Percentiles rank a stretch among this genome's conserved stretches.
phyloP scores from a whole-genome alignment of 2,329 filamentous ascomycete species.

The Fusarium transvaalense region DNA sequence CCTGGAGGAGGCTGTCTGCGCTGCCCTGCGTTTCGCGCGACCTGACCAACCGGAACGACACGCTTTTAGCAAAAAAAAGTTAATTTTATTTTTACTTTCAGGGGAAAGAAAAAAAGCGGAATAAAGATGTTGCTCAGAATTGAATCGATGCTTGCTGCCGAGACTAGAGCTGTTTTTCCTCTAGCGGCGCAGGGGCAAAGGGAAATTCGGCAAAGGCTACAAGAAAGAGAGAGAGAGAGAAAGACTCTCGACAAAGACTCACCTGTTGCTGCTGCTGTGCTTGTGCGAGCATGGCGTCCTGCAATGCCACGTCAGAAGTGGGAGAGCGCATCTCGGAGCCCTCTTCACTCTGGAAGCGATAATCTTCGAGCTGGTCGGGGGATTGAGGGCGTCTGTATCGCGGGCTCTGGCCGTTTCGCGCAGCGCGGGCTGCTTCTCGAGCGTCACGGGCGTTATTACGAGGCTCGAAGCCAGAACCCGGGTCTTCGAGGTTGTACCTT shows the following conservation, averaged over 20 bases:
- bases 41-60: conserved; percentile 46
- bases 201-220: background rate
- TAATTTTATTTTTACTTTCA: conserved; percentile 12
- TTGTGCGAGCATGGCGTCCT: conserved; percentile 49
- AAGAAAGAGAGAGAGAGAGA: background rate
- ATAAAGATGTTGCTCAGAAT: conserved; percentile 24
- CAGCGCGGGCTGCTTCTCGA: conserved; percentile 43
- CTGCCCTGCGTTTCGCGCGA: conserved; percentile 37
- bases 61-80: conserved; percentile 38
- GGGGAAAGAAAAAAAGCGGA: conserved; percentile 11
- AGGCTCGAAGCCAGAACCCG: conserved; percentile 38
- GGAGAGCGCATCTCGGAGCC: conserved; percentile 44
- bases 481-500: conserved; percentile 38
- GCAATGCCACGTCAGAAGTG: conserved; percentile 48
- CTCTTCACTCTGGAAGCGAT: conserved; percentile 42
- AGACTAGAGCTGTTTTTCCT: background rate
- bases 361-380: conserved; percentile 45
- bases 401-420: conserved; percentile 42
- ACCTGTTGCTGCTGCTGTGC: conserved; percentile 48
- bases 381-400: conserved; percentile 47
- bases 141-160: background rate
- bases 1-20: conserved; percentile 37
- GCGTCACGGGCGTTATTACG: conserved; percentile 46
- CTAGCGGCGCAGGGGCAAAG: conserved; percentile 1
- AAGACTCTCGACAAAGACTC: background rate